Base-by-base conservation (phyloP, 164 flowering plant genomes). In the Vitis cinerea region DNA sequence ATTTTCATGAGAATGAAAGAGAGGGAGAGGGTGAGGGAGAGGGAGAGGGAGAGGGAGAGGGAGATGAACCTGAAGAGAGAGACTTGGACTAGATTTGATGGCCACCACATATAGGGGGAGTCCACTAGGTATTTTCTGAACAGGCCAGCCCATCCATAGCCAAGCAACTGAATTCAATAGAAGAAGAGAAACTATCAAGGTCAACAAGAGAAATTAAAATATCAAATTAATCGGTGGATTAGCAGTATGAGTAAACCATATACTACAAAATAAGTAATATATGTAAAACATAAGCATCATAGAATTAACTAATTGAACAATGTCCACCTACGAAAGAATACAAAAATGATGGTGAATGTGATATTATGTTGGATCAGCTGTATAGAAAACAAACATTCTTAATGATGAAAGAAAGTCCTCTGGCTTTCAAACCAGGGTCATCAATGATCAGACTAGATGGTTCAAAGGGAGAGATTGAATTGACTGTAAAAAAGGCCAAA, bases 81-180 rank as follows among this genome's bases (percentile, higher is more conserved):
- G 67, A 80, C 80, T 30, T 74, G 77, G 23, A 82, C 83, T 31
- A 83, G 67, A 54, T 71, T 79, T 14, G 71, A 51, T 7, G 83
- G 81, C 81, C 81, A 78, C 81, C 81, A 82, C 78, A 80, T 82
- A 55, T 83, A 83, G 47, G 89, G 83, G 0, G 83, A 80, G 31
- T 82, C 81, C 4, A 82, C 85, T 0, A 82, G 80, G 69, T 50
- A 78, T 47, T 71, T 84, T 61, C 88, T 72, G 74, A 87, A 87
- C 1, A 87, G 0, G 8, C 95, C 95, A 69, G 91, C 95, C 88
- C 88, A 90, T 10, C 95, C 95, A 75, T 86, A 90, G 1, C 92
- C 92, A 61, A 88, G 85, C 83, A 85, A 37, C 86, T 84, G 74
- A 10, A 23, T 59, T 27, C 11, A n/a, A 59, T 8, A 10, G 27